These are phyloP conservation scores for Verticillium tricorpus DNA, from an alignment of 2,329 filamentous ascomycete genomes.

Conservation along the genomic window DNA sequence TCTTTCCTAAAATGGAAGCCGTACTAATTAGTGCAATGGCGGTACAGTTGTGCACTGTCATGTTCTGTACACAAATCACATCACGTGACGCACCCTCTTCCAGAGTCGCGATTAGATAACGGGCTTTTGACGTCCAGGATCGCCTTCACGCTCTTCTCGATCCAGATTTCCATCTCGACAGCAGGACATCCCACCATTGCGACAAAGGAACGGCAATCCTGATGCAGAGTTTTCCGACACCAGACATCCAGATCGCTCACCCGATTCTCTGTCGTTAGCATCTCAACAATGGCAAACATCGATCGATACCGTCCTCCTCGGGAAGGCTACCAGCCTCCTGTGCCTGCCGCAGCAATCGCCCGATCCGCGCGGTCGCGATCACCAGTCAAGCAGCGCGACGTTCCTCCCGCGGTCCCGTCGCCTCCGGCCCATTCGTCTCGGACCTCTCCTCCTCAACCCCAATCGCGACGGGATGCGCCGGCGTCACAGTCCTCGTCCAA, in stretches of 20 bases:
- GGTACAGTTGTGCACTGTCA: too few relatives aligned
- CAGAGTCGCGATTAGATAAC: slow-evolving; percentile 18
- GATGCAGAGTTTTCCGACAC: slow-evolving; percentile 6
- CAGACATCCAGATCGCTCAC: background rate
- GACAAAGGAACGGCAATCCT: slow-evolving; percentile 1
- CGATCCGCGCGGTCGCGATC: slow-evolving; percentile 45
- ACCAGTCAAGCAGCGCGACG: slow-evolving; percentile 45
- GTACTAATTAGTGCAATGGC: too few relatives aligned
- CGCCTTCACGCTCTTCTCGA: background rate
- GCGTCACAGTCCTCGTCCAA: slow-evolving; percentile 29
- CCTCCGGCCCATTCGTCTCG: slow-evolving; percentile 52
- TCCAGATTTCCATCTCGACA: slow-evolving; percentile 8
- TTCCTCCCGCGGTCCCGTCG: slow-evolving; percentile 58
- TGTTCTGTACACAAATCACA: background rate
- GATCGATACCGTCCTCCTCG: slow-evolving; percentile 54
- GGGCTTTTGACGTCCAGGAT: background rate
- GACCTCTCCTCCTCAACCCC: slow-evolving; percentile 49
- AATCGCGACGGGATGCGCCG: slow-evolving; percentile 34
- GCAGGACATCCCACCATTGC: slow-evolving; percentile 5
- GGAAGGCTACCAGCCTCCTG: slow-evolving; percentile 54
- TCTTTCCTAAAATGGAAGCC: too few relatives aligned
- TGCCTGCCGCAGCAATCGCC: slow-evolving; percentile 31
- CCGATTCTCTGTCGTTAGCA: slow-evolving; percentile 5
- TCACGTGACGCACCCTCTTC: background rate
- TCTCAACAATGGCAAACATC: slow-evolving; percentile 49